Conservation (phyloP, 139 green algal species). For the Tetradesmus obliquus region DNA sequence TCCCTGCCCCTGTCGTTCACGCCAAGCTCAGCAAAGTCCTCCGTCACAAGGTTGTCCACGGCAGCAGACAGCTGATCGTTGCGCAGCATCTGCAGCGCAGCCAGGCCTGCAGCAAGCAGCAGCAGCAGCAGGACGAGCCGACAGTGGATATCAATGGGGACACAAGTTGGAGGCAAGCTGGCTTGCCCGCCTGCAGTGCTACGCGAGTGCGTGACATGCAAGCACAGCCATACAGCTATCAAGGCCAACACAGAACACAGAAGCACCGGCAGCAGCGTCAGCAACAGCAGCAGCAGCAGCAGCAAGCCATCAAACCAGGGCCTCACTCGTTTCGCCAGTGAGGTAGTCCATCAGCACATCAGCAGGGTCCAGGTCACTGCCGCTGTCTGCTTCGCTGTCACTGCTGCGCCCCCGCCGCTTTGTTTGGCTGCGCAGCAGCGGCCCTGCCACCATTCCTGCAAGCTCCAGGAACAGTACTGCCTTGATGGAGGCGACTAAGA, state of each 20-base stretch:
- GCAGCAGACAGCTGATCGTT: conserved; percentile 24
- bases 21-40: conserved; percentile 32
- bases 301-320: neutral
- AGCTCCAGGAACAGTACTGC: conserved; percentile 26
- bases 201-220: neutral
- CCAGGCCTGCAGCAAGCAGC: neutral
- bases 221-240: too few species aligned
- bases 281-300: neutral
- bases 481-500: conserved; percentile 16
- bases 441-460: neutral
- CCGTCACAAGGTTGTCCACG: conserved; percentile 31
- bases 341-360: conserved; percentile 41
- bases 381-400: conserved; percentile 3
- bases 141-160: too few species aligned
- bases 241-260: neutral
- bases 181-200: neutral
- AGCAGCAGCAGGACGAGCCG: too few species aligned
- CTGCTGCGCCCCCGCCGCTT: neutral
- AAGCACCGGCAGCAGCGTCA: neutral
- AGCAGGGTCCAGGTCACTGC: conserved; percentile 24
- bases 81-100: conserved; percentile 22
- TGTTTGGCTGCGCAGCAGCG: neutral
- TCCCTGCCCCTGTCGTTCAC: conserved; percentile 29
- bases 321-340: conserved; percentile 15
- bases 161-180: too few species aligned